Evolutionary conservation across 192 early-diverging fungal genomes (phyloP).

Genomic region (Backusella circina): DNA sequence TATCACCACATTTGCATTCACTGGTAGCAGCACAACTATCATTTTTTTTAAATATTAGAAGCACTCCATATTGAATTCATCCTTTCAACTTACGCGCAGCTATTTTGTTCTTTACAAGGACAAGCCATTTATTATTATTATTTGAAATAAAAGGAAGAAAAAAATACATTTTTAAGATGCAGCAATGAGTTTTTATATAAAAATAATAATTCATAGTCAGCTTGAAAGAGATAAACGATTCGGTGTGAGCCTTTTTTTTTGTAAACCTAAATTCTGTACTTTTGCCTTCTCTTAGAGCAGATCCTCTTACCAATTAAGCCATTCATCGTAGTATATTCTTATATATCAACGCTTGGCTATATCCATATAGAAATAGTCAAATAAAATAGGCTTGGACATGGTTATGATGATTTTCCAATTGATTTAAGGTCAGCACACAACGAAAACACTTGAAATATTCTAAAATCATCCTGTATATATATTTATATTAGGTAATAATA

Average conservation of each 20-base stretch:
- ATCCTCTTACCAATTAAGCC: no score
- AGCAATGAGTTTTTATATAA: background rate
- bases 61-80: background rate
- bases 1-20: slow-evolving; percentile 1
- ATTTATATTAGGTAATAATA: background rate
- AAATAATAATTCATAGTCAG: background rate
- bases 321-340: no score
- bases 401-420: no score
- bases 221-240: background rate
- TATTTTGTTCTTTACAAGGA: background rate
- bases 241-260: background rate
- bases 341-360: no score
- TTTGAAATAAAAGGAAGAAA: background rate
- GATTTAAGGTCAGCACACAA: background rate
- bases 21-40: background rate
- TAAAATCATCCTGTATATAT: background rate
- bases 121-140: background rate
- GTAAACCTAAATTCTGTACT: background rate
- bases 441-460: no score
- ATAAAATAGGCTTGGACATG: no score
- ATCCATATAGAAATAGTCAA: background rate
- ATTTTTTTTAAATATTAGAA: background rate
- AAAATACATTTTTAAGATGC: background rate
- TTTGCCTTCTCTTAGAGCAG: background rate
- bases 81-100: background rate